Evolutionary conservation across 208 protist genomes (phyloP), one percentile per base, ranked within the genome.

Genomic region (Leishmania aethiopica): DNA sequence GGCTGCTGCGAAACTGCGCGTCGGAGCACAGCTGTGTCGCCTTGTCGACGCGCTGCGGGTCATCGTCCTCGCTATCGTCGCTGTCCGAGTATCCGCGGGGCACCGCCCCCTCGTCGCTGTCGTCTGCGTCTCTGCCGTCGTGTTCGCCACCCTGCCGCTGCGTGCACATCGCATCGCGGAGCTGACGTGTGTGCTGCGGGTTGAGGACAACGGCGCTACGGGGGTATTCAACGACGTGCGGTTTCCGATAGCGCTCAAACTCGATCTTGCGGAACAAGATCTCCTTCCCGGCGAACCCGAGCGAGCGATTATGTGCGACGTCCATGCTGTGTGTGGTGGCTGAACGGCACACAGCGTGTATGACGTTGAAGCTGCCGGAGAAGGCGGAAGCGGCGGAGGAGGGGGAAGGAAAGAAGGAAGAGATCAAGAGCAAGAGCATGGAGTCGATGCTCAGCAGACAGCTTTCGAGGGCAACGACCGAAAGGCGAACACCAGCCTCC

Each of bases 131-230:
- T n/a, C 76, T 78, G 25, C 66, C 47, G 35, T 69, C 35, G 13
- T 49, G 73, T 17, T 17, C 42, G 37, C 76, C 62, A 15, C 40
- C 7, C 37, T 78, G 35, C 51, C 19, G 25, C 35, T 57, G 47
- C 32, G 70, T 72, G 53, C 37, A 55, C 3, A 78, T 60, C 11
- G 67, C 79, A 40, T 84, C 67, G 19, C 84, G 73, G 35, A 86
- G 81, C 62, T 91, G 84, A 49, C 78, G 83, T 15, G 95, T 93
- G 90, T 96, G 93, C 25, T 94, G 92, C 42, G 93, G 92, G 78
- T 98, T 98, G 62, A 98, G 88, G 32, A 98, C 93, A 80, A 93
- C 84, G n/a, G 95, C 95, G 81, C 93, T 89, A n/a, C 90, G 89
- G 37, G 95, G 95, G 88, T 98, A 98, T 79, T 91, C 88, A 28